Conservation (phyloP, 352 stramenopile genomes). For the Phytophthora sp. region DNA sequence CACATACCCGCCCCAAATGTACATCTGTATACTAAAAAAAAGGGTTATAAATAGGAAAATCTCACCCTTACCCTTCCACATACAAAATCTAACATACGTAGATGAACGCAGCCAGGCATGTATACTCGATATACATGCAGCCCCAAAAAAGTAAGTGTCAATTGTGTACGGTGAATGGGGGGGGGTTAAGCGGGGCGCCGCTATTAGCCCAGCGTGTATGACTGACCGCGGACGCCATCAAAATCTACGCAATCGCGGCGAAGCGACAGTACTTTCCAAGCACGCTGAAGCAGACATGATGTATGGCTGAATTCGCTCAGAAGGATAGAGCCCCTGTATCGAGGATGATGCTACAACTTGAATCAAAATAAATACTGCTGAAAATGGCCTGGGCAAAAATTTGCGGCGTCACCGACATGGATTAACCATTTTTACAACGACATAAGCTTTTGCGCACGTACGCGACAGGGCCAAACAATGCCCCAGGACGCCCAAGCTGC, state of each 20-base stretch:
- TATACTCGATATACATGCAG: too few relatives aligned
- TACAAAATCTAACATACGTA: too few relatives aligned
- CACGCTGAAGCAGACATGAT: background rate
- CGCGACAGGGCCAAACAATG: conserved; percentile 1
- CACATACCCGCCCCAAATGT: too few relatives aligned
- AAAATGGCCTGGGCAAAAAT: background rate
- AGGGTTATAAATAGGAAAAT: too few relatives aligned
- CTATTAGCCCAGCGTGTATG: background rate
- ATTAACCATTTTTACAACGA: background rate
- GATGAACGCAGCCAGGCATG: too few relatives aligned
- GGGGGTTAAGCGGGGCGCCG: background rate
- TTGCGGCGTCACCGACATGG: background rate
- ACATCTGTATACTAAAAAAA: too few relatives aligned
- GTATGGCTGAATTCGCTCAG: background rate
- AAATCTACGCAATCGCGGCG: background rate
- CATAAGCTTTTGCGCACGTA: background rate
- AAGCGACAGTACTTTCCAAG: background rate
- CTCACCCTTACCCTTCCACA: too few relatives aligned
- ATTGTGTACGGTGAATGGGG: too few relatives aligned
- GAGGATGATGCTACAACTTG: background rate
- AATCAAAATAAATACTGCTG: background rate
- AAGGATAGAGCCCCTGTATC: background rate
- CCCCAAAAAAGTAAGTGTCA: too few relatives aligned
- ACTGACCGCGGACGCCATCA: background rate
- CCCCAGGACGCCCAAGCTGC: background rate